A percentile compares a stretch with the other conserved stretches of the same genome.
Evolutionary conservation across 163 green algal genomes (phyloP).

Genomic region (Scenedesmus sp.): DNA sequence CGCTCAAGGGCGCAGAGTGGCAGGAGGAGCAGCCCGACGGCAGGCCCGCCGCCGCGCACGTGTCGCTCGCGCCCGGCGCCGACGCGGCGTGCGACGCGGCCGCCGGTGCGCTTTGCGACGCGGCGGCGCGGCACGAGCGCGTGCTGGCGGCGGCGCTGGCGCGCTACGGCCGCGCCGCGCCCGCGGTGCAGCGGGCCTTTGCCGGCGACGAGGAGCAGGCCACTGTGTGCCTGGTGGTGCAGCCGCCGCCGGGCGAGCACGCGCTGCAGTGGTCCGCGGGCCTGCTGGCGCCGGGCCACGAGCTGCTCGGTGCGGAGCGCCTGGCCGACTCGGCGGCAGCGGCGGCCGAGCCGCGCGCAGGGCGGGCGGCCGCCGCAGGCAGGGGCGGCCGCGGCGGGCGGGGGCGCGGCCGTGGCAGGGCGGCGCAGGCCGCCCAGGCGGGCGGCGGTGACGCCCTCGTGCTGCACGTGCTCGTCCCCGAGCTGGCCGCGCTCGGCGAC

Average conservation of each 20-base stretch:
- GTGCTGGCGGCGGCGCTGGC: not conserved
- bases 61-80: conserved; percentile 20
- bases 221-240: conserved; percentile 3
- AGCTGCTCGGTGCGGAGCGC: conserved; percentile 1
- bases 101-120: not conserved
- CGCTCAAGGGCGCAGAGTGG: conserved; percentile 17
- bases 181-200: not conserved
- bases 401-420: not conserved
- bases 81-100: conserved; percentile 28
- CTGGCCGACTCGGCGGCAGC: conserved; percentile 2
- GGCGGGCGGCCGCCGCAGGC: not conserved
- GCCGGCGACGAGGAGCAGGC: not conserved
- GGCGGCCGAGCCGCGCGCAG: not conserved
- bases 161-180: not conserved
- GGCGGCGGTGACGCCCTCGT: not conserved
- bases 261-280: not conserved
- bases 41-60: not conserved
- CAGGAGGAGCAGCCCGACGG: not conserved
- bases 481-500: conserved; percentile 1
- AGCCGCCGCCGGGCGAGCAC: not conserved
- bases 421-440: not conserved
- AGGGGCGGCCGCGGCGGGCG: not conserved
- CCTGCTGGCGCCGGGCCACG: conserved; percentile 1
- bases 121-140: not conserved
- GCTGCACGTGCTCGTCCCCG: conserved; percentile 13